Conservation (phyloP, 2,329 filamentous ascomycete species). For the Apiospora malaysiana region DNA sequence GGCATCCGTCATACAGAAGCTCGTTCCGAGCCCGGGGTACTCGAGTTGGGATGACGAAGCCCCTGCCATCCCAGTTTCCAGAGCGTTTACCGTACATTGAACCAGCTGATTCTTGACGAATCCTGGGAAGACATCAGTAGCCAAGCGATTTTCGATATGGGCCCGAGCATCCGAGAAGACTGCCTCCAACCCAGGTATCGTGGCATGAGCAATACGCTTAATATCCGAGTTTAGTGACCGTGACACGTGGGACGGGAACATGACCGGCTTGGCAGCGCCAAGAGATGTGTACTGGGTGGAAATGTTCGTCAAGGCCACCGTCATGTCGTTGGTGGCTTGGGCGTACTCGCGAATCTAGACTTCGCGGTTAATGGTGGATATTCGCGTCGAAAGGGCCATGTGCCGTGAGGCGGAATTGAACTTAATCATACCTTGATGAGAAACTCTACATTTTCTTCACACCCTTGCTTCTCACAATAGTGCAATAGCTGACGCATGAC, state of each 20-base stretch:
- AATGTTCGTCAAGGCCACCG: constrained; percentile 51
- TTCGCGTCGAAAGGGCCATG: not conserved
- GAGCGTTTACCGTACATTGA: constrained; percentile 49
- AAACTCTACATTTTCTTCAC: constrained; percentile 57
- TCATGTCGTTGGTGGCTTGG: constrained; percentile 49
- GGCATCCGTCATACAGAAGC: constrained; percentile 64
- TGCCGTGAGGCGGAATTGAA: not conserved
- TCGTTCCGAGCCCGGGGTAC: constrained; percentile 62
- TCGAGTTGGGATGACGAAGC: constrained; percentile 38
- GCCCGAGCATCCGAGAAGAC: constrained; percentile 50
- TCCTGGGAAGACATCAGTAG: constrained; percentile 54
- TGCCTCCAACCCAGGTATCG: constrained; percentile 52
- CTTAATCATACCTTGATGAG: constrained; percentile 51
- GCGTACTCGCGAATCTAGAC: constrained; percentile 51
- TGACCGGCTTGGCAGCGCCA: constrained; percentile 44
- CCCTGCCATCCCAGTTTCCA: constrained; percentile 29
- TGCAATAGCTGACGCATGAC: constrained; percentile 53
- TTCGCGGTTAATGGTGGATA: not conserved
- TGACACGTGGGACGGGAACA: constrained; percentile 47
- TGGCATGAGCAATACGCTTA: constrained; percentile 49
- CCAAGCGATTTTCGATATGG: constrained; percentile 51
- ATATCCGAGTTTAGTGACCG: constrained; percentile 52
- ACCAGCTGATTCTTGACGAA: constrained; percentile 60
- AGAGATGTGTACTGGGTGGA: constrained; percentile 49
- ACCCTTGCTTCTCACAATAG: constrained; percentile 54